A percentile compares a stretch with the other conserved stretches of the same genome.
These are phyloP conservation scores for Phialophora verrucosa DNA, from an alignment of 2,329 filamentous ascomycete species.

Conservation along the genomic window DNA sequence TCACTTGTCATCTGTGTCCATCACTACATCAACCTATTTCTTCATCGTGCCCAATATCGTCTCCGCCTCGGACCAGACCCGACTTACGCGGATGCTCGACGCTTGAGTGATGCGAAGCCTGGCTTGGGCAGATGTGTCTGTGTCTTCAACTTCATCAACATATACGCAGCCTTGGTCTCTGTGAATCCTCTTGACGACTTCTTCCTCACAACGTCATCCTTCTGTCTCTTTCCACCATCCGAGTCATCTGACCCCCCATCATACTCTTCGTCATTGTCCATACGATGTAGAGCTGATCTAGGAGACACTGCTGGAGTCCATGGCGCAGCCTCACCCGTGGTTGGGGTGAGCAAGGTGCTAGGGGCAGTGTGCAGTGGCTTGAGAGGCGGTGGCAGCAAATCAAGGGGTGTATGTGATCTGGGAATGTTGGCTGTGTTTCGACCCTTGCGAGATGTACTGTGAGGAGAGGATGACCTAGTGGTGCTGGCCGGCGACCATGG, in stretches of 20 bases:
- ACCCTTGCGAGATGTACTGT: constrained; percentile 21
- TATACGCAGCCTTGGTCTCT: constrained; percentile 47
- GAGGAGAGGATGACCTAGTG: constrained; percentile 28
- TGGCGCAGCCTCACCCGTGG: too few relatives aligned
- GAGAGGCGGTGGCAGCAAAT: constrained; percentile 30
- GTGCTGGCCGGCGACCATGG: constrained; percentile 33
- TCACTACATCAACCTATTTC: neutral
- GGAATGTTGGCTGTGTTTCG: constrained; percentile 26
- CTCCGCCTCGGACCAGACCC: neutral
- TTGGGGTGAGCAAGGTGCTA: constrained; percentile 2
- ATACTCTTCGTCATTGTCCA: constrained; percentile 32
- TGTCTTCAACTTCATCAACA: constrained; percentile 39
- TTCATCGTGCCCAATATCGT: neutral
- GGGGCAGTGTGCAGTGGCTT: constrained; percentile 19
- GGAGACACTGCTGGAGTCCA: constrained; percentile 20
- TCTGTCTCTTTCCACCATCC: constrained; percentile 14
- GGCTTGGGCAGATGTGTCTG: constrained; percentile 25
- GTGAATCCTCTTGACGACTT: constrained; percentile 28
- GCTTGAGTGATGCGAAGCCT: constrained; percentile 43
- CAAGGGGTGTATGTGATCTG: constrained; percentile 31
- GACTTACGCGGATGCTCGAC: constrained; percentile 39
- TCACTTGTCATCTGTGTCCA: constrained; percentile 2
- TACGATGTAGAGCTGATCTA: constrained; percentile 3
- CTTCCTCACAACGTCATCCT: constrained; percentile 15
- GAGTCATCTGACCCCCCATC: constrained; percentile 31